Evolutionary conservation across 805 yeast genomes (phyloP).

Genomic region (Starmera caribaea): DNA sequence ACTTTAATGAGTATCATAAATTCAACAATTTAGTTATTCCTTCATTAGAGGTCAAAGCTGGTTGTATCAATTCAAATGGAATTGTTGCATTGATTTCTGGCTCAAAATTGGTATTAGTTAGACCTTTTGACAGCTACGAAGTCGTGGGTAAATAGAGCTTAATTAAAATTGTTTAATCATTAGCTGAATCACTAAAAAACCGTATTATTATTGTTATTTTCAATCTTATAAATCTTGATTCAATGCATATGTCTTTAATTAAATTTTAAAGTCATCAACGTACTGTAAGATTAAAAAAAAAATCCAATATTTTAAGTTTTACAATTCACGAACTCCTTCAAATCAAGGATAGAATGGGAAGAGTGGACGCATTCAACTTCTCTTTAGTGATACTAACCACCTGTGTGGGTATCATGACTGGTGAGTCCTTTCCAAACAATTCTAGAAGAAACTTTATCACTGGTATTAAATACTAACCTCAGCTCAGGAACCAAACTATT

Average conservation of each 20-base stretch:
- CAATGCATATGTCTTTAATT: too few relatives aligned
- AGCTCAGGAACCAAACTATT: slow-evolving; percentile 50
- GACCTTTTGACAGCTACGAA: slow-evolving; percentile 19
- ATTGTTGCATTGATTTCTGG: slow-evolving; percentile 16
- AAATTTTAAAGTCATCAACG: too few relatives aligned
- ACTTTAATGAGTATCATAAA: slow-evolving; percentile 11
- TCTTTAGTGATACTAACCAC: slow-evolving; percentile 16
- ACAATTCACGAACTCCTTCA: neutral
- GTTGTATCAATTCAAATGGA: slow-evolving; percentile 15
- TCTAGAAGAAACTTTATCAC: too few relatives aligned
- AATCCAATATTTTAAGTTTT: too few relatives aligned
- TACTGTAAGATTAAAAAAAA: too few relatives aligned
- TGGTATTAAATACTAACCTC: too few relatives aligned
- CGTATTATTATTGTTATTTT: too few relatives aligned
- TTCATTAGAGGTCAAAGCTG: slow-evolving; percentile 10
- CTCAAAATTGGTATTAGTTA: slow-evolving; percentile 11
- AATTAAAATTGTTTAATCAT: slow-evolving; percentile 1
- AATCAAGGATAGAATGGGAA: slow-evolving; percentile 8
- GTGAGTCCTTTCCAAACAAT: slow-evolving; percentile 16
- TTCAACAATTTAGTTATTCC: slow-evolving; percentile 13
- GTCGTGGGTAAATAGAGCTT: slow-evolving; percentile 4
- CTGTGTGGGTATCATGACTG: slow-evolving; percentile 36
- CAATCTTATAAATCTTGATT: too few relatives aligned
- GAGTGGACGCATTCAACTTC: slow-evolving; percentile 19
- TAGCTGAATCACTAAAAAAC: too few relatives aligned